Evolutionary conservation across 495 filamentous ascomycete genomes (phyloP).

Genomic region (Penicillium alfredii): DNA sequence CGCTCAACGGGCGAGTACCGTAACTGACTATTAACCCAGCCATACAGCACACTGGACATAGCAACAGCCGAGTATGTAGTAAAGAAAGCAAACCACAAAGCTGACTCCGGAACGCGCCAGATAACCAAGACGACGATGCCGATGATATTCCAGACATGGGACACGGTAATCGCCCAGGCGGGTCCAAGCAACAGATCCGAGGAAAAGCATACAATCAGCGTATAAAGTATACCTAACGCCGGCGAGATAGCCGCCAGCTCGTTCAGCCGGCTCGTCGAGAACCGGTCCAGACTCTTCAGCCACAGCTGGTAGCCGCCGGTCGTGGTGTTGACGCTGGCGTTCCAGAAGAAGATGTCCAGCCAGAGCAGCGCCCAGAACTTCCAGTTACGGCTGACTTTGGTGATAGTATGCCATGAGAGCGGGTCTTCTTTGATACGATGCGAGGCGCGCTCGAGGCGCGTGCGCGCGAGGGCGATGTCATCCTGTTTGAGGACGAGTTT

Average conservation of each 20-base stretch:
- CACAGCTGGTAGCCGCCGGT: slow-evolving; percentile 36
- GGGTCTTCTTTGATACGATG: slow-evolving; percentile 19
- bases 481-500: slow-evolving; percentile 30
- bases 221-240: slow-evolving; percentile 42
- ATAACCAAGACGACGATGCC: slow-evolving; percentile 39
- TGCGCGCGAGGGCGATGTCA: slow-evolving; percentile 30
- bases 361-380: slow-evolving; percentile 36
- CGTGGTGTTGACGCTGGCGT: slow-evolving; percentile 29
- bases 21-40: slow-evolving; percentile 45
- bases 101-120: slow-evolving; percentile 45
- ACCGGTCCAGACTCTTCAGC: slow-evolving; percentile 39
- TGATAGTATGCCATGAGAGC: slow-evolving; percentile 23
- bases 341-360: slow-evolving; percentile 48
- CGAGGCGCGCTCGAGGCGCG: slow-evolving; percentile 25
- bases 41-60: slow-evolving; percentile 32
- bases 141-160: slow-evolving; percentile 37
- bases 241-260: slow-evolving; percentile 38
- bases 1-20: slow-evolving; percentile 52
- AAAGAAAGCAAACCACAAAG: slow-evolving; percentile 46
- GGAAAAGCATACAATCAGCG: slow-evolving; percentile 38
- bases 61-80: slow-evolving; percentile 29
- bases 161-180: slow-evolving; percentile 40
- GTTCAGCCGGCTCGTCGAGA: slow-evolving; percentile 37
- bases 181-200: slow-evolving; percentile 43
- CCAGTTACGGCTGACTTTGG: slow-evolving; percentile 26